Evolutionary conservation across 1,284 basidiomycete species (phyloP), one percentile per base, ranked within the genome.

Genomic region (Puccinia sorghi): DNA sequence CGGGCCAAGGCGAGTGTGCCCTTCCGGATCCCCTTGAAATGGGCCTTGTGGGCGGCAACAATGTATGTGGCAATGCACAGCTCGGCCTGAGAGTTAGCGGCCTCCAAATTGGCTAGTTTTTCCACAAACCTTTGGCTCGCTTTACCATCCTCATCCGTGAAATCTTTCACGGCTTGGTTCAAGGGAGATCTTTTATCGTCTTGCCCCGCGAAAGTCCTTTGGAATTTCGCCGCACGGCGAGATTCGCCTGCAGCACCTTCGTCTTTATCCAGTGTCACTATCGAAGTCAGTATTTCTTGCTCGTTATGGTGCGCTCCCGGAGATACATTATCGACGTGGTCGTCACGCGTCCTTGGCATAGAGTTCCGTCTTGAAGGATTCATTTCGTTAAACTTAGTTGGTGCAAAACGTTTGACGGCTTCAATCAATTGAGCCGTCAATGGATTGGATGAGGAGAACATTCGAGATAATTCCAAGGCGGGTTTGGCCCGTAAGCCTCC

Each of bases 131-230:
- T 90, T 69, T 91, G 89, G n/a, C 93, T 91, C 70, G 95, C 93
- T 80, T 93, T 93, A 59, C 93, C 93, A 84, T 95, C 92, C 1
- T 91, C 88, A 85, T 95, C 93, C 32, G 93, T 96, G 86, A 96
- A 96, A 90, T 92, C 80, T n/a, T 79, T 91, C 83, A 93, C 92
- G 15, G 93, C 92, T 86, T 94, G 94, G 86, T 96, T 96, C 80
- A 95, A 86, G 6, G 93, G 92, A 11, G 93, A 94, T 80, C 90
- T 91, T 2, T 87, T 86, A 32, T 83, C 83, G 86, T 94, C 94
- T 83, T 95, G 93, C 82, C 93, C 92, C 48, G 93, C 90, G 79
- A 95, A 92, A 3, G 91, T 91, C 13, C 91, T 89, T 80, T 94
- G 93, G 7, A 92, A 93, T 83, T 94, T 93, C 27, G 91, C 90